These are phyloP conservation scores for Diaporthe vaccinii DNA, from an alignment of 2,329 filamentous ascomycete genomes.

Conservation along the genomic window DNA sequence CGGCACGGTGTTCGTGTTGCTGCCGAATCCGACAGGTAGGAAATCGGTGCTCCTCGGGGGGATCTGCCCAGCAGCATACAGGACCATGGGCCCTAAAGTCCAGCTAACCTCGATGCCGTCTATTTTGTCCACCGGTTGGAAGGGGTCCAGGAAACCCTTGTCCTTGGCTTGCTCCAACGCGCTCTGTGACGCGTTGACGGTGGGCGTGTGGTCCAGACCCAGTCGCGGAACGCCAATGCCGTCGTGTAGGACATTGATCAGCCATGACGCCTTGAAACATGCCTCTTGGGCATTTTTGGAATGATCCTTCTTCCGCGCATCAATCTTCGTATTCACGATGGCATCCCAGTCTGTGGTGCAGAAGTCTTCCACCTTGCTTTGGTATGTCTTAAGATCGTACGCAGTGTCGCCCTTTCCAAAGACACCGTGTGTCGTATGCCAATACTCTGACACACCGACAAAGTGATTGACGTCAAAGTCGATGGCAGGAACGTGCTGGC, in stretches of 20 bases:
- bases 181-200: slow-evolving; percentile 79
- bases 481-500: slow-evolving; percentile 92
- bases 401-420: slow-evolving; percentile 86
- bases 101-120: slow-evolving; percentile 93
- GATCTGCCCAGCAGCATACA: slow-evolving; percentile 93
- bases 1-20: slow-evolving; percentile 78
- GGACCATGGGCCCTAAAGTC: slow-evolving; percentile 96
- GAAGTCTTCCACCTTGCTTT: slow-evolving; percentile 85
- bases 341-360: slow-evolving; percentile 86
- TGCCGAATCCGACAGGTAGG: slow-evolving; percentile 92
- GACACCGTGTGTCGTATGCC: slow-evolving; percentile 97
- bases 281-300: slow-evolving; percentile 85
- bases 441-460: slow-evolving; percentile 97
- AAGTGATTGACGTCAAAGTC: slow-evolving; percentile 99
- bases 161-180: slow-evolving; percentile 77
- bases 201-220: slow-evolving; percentile 76
- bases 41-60: slow-evolving; percentile 71
- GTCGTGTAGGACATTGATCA: slow-evolving; percentile 96
- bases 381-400: slow-evolving; percentile 93
- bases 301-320: slow-evolving; percentile 77
- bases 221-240: slow-evolving; percentile 93
- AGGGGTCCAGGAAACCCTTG: slow-evolving; percentile 84
- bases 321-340: slow-evolving; percentile 75
- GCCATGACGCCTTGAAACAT: slow-evolving; percentile 98
- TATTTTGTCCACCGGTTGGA: slow-evolving; percentile 94